Base-by-base conservation (phyloP, 441 rosid species). In the Metrosideros polymorpha region DNA sequence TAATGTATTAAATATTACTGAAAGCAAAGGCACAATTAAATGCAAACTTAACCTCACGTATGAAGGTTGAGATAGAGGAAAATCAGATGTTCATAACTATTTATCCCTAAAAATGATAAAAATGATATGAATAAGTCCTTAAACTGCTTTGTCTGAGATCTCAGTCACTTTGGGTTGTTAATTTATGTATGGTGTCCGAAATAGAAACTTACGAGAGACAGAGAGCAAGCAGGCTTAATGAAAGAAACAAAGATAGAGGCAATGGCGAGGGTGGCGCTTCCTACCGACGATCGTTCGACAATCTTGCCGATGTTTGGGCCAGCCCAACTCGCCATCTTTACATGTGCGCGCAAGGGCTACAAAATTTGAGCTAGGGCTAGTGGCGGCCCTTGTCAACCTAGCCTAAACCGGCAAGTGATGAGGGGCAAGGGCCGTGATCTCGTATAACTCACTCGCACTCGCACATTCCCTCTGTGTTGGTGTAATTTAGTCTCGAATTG, bases 211-310 rank as follows among this genome's bases (percentile, higher is more conserved):
- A 56, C 0, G 2, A 1, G 2, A 57, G 14, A 61, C 6, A 29
- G 10, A 29, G 8, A 6, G 9, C 7, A 35, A 29, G 9, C 9
- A 0, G 2, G 39, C 39, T 29, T 15, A 59, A 59, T 8, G 22
- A 29, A 29, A 7, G 5, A 59, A 22, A 59, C 10, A 59, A 59
- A 3, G 9, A 15, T 4, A 7, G 29, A 32, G 0, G 22, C 12
- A 29, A 9, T 5, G 35, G 24, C 3, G 1, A 7, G 18, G 5
- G 9, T 61, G 75, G 75, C 42, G 7, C 42, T 61, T 1, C 30
- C 30, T 1, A 0, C 75, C 3, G 22, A 17, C 5, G 3, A 17
- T 0, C 0, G 3, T 30, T 61, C 32, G 30, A 24, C 15, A 0
- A 17, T 30, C 43, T 30, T 0, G 13, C 1, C 0, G 9, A 0